Evolutionary conservation across 2,329 filamentous ascomycete species (phyloP).

Genomic region (Claviceps sp.): DNA sequence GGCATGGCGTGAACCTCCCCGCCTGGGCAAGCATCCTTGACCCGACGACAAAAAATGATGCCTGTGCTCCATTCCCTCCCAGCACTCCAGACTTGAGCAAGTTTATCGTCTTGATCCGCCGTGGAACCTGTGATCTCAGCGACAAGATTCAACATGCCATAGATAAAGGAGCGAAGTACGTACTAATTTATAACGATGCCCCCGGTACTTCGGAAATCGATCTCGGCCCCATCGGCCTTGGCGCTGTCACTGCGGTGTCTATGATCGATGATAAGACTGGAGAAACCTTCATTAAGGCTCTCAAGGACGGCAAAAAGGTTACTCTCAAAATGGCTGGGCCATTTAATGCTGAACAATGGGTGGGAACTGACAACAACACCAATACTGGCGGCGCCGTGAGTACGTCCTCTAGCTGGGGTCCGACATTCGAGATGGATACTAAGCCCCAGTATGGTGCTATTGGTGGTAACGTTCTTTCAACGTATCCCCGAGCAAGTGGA

Average conservation of each 20-base stretch:
- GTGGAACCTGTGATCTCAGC: slow-evolving; percentile 43
- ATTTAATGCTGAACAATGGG: slow-evolving; percentile 13
- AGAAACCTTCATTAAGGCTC: slow-evolving; percentile 27
- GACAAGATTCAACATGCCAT: slow-evolving; percentile 40
- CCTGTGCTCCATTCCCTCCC: slow-evolving; percentile 37
- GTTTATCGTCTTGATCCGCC: slow-evolving; percentile 45
- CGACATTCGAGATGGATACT: slow-evolving; percentile 42
- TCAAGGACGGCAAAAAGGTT: slow-evolving; percentile 30
- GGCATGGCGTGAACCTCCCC: slow-evolving; percentile 31
- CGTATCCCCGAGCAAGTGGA: slow-evolving; percentile 32
- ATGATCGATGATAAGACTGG: slow-evolving; percentile 30
- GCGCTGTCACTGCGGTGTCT: slow-evolving; percentile 21
- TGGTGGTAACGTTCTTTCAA: slow-evolving; percentile 45
- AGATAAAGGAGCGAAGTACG: slow-evolving; percentile 42
- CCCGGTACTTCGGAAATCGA: slow-evolving; percentile 21
- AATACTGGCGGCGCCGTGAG: slow-evolving; percentile 37
- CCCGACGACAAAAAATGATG: slow-evolving; percentile 32
- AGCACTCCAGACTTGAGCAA: slow-evolving; percentile 43
- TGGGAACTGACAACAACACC: slow-evolving; percentile 16
- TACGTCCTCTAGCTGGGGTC: slow-evolving; percentile 44
- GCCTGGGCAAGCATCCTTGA: slow-evolving; percentile 38
- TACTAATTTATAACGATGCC: slow-evolving; percentile 49
- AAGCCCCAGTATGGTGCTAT: slow-evolving; percentile 44
- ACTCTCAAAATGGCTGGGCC: slow-evolving; percentile 26
- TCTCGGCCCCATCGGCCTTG: slow-evolving; percentile 5